Conservation (phyloP, 306 rosid species). For the Cucurbita moschata region DNA sequence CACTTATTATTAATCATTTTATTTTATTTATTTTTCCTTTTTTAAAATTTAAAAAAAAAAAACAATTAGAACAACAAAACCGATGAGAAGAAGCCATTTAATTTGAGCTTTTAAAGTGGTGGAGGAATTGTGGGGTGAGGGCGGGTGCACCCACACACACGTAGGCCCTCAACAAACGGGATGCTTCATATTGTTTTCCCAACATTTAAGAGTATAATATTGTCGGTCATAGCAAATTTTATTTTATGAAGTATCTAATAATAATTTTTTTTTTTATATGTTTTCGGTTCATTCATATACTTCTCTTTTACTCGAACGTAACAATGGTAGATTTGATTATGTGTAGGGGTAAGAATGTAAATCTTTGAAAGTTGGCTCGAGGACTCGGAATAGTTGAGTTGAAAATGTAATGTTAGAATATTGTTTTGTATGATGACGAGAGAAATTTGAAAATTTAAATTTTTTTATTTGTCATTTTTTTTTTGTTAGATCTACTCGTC, state of each 20-base stretch:
- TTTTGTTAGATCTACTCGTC: no score
- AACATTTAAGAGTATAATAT: no score
- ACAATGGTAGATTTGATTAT: no score
- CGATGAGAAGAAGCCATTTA: background rate
- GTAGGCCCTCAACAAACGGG: constrained; percentile 20
- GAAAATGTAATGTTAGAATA: background rate
- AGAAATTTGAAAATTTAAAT: no score
- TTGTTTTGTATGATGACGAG: background rate
- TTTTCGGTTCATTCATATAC: no score
- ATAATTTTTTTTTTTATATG: no score
- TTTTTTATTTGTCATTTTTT: no score
- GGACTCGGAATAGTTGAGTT: background rate
- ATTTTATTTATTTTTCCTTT: background rate
- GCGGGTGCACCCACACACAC: constrained; percentile 48
- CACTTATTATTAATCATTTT: background rate
- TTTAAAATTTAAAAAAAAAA: background rate
- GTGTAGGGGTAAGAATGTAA: constrained; percentile 31
- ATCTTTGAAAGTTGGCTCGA: constrained; percentile 70
- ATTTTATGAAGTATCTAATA: no score
- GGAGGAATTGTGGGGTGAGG: constrained; percentile 18
- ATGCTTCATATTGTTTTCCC: no score
- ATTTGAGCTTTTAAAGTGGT: background rate
- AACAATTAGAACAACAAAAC: no score
- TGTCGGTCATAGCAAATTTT: no score
- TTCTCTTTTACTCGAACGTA: no score